Evolutionary conservation across 345 rosid species (phyloP), one percentile per base, ranked within the genome.

Genomic region (Eucalyptus tenuipes): DNA sequence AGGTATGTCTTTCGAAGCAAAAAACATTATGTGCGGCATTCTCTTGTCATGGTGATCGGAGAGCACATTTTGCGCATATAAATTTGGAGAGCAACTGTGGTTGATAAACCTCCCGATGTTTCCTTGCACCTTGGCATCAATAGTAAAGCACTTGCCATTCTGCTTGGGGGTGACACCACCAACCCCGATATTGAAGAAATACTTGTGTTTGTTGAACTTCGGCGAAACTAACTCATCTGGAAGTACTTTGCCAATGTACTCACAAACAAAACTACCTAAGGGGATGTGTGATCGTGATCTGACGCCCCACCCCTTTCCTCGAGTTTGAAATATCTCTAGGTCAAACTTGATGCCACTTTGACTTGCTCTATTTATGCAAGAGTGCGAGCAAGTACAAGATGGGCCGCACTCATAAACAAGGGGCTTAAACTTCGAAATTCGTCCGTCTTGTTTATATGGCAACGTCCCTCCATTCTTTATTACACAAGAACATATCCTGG

Each of bases 271-370:
- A 87, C 94, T 90, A 25, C 97, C 96, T 22, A 88, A 80, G 3
- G 94, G 93, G 75, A 95, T 93, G n/a, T 90, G 85, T 47, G 89
- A 90, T 92, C 90, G 93, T 0, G 96, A 94, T 86, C 95, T 93
- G 27, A 95, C 89, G 53, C 94, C 96, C 96, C 95, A 94, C 82
- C 95, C 94, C 55, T 85, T 91, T 40, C 88, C 64, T 29, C n/a
- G 64, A 71, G 94, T 94, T 89, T 86, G 94, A 88, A 94, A 94
- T 55, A 95, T 94, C 91, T 95, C 96, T 27, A 94, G 87, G 66
- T 88, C 91, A 79, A 87, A 87, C 82, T 88, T 90, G 33, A 94
- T 86, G 42, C 96, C 96, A 7, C 91, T 88, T 88, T 95, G 98
- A 48, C 92, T 89, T 52, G 91, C 93, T 87, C 93, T 90, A 84